A percentile compares a stretch with the other conserved stretches of the same genome.
These are phyloP conservation scores for Tolypocladium ovalisporum DNA, from an alignment of 2,329 filamentous ascomycete species.

Conservation along the genomic window DNA sequence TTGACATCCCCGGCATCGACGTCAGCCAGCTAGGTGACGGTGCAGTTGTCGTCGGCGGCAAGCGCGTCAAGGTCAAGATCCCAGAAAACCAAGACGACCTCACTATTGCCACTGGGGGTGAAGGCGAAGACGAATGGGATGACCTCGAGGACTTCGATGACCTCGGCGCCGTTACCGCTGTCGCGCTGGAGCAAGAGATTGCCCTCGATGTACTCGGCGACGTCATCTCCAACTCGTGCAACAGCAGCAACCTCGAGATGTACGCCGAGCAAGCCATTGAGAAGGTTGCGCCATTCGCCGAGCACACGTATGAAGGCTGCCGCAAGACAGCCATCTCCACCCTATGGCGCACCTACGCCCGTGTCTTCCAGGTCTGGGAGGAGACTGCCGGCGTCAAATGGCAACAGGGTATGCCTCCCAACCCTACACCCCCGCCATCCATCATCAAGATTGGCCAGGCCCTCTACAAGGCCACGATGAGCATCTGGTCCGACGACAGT, in stretches of 20 bases:
- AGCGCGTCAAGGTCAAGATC: conserved; percentile 70
- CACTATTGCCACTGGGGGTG: conserved; percentile 44
- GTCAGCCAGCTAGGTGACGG: conserved; percentile 57
- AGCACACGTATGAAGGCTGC: conserved; percentile 87
- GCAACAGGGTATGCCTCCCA: conserved; percentile 76
- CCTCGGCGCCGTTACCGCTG: conserved; percentile 74
- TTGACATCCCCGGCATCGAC: conserved; percentile 56
- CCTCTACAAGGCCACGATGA: conserved; percentile 73
- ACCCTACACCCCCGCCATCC: conserved; percentile 67
- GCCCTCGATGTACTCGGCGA: conserved; percentile 92
- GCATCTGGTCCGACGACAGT: conserved; percentile 78
- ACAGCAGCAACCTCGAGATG: conserved; percentile 58
- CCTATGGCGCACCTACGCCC: conserved; percentile 86
- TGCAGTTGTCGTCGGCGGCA: conserved; percentile 66
- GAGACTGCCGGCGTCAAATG: conserved; percentile 67
- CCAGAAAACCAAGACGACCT: conserved; percentile 44
- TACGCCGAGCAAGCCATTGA: conserved; percentile 86
- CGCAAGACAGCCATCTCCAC: conserved; percentile 87
- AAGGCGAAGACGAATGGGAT: conserved; percentile 36
- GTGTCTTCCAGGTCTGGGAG: conserved; percentile 80
- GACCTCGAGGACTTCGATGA: conserved; percentile 71
- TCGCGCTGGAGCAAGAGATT: conserved; percentile 95
- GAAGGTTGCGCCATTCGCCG: conserved; percentile 66
- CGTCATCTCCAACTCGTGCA: conserved; percentile 76
- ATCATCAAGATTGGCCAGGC: conserved; percentile 78